Base-by-base conservation (phyloP, 345 rosid genomes). In the Garcia nutans region DNA sequence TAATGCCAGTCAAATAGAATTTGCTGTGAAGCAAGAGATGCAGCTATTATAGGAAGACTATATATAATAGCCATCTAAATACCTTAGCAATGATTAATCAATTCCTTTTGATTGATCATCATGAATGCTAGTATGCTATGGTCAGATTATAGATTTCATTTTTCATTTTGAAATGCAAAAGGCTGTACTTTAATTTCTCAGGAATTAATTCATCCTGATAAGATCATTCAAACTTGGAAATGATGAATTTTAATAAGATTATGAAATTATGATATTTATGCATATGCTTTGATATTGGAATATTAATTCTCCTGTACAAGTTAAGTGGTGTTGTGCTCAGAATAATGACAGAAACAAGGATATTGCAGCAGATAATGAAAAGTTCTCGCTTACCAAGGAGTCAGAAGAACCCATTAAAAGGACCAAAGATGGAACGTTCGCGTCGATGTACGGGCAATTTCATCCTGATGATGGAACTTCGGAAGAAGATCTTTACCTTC, bases 391-490 rank as follows among this genome's bases (percentile, higher is more conserved):
- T 75, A 5, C 66, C 81, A 45, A 86, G 54, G 83, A 73, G 78
- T 71, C 71, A 68, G 75, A 84, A 84, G 72, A 82, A 68, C 76
- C 84, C 85, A 75, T 5, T 68, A 2, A 77, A 79, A 76, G 79
- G 77, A 26, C 71, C 74, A 64, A 87, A 67, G 81, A 75, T 45
- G 8, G 78, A 67, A 2, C 74, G 83, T 70, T 86, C 87, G 0
- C 79, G 79, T 3, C 80, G 82, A 78, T 81, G 80, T 71, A 20
- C 86, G 1, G 77, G 87, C 0, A 82, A 88, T 44, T 80, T 85
- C 69, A 76, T 80, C 50, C 74, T 85, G 82, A 90, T 88, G 88
- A 83, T 88, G 80, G 91, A 90, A 76, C 90, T 93, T 37, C 88
- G 88, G 26, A 84, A 87, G 76, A 91, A 89, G 87, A 90, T 90